Evolutionary conservation across 2,329 filamentous ascomycete species (phyloP).

Genomic region (Calonectria pseudoturangicola): DNA sequence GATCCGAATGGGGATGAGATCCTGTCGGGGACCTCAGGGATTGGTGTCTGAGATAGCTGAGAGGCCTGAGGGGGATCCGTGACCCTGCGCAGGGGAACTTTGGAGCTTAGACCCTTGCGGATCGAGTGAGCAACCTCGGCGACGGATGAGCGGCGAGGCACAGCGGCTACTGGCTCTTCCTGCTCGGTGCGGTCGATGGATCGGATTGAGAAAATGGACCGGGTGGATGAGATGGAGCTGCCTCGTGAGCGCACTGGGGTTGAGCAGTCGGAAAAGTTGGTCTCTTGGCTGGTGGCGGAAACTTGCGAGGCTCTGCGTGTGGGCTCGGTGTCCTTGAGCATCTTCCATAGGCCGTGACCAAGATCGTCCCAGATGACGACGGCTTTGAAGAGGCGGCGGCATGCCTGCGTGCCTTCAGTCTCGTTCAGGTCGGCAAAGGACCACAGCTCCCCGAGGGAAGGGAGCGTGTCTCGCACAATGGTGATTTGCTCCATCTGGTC

Average conservation of each 20-base stretch:
- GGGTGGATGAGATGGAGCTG: conserved; percentile 34
- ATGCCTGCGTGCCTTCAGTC: conserved; percentile 60
- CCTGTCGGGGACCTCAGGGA: conserved; percentile 17
- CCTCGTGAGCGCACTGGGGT: conserved; percentile 32
- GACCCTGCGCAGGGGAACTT: conserved; percentile 30
- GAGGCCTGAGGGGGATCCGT: conserved; percentile 25
- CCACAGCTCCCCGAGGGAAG: conserved; percentile 59
- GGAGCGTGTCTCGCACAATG: conserved; percentile 59
- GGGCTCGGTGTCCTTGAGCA: conserved; percentile 46
- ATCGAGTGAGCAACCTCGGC: conserved; percentile 26
- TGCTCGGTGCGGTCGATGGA: conserved; percentile 8
- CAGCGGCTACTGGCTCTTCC: neutral
- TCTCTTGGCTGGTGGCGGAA: conserved; percentile 13
- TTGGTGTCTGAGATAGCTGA: conserved; percentile 9
- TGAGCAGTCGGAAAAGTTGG: conserved; percentile 20
- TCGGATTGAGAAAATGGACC: conserved; percentile 22
- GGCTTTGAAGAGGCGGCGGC: conserved; percentile 61
- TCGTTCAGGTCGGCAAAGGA: conserved; percentile 58
- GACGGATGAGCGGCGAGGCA: conserved; percentile 34
- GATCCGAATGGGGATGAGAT: neutral
- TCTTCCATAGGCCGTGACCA: conserved; percentile 60
- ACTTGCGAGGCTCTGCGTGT: conserved; percentile 29
- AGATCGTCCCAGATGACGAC: conserved; percentile 63
- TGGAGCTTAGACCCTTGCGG: conserved; percentile 30
- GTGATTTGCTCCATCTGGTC: conserved; percentile 59